Percentiles rank a stretch among this genome's conserved stretches.
Conservation (phyloP, 177 flowering plant genomes). For the Tripterygium wilfordii region DNA sequence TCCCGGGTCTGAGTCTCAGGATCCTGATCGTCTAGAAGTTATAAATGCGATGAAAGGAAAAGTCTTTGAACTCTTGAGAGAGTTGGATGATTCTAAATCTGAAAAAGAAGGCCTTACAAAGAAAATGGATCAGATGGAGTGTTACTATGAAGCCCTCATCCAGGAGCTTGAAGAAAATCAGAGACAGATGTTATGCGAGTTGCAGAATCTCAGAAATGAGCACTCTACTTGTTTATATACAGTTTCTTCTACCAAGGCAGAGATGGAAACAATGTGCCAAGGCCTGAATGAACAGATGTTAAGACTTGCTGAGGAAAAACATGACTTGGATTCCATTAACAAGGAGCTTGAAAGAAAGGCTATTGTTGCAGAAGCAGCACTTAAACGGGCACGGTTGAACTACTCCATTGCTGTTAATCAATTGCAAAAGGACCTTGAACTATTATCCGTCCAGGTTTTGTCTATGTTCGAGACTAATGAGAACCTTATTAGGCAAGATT, state of each 20-base stretch:
- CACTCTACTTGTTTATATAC: slow-evolving; percentile 76
- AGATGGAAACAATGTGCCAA: slow-evolving; percentile 64
- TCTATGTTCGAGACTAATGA: slow-evolving; percentile 92
- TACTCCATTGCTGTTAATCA: slow-evolving; percentile 80
- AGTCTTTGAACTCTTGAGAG: slow-evolving; percentile 57
- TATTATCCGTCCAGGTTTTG: slow-evolving; percentile 81
- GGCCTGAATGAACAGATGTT: slow-evolving; percentile 57
- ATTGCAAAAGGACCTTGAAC: slow-evolving; percentile 86
- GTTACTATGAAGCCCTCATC: slow-evolving; percentile 83
- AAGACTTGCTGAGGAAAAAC: slow-evolving; percentile 52
- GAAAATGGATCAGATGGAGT: slow-evolving; percentile 94
- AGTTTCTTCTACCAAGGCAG: slow-evolving; percentile 49
- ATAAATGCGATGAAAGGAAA: slow-evolving; percentile 39
- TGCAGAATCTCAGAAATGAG: slow-evolving; percentile 77
- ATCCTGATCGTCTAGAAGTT: slow-evolving; percentile 33
- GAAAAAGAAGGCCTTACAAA: slow-evolving; percentile 55
- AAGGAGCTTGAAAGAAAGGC: slow-evolving; percentile 84
- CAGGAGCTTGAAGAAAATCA: slow-evolving; percentile 94
- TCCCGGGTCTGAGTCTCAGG: slow-evolving; percentile 31
- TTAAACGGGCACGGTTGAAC: slow-evolving; percentile 73
- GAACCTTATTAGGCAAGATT: slow-evolving; percentile 66
- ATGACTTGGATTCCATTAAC: slow-evolving; percentile 47
- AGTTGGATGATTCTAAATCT: slow-evolving; percentile 72
- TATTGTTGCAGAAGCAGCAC: slow-evolving; percentile 66
- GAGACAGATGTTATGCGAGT: slow-evolving; percentile 74